These are phyloP conservation scores for Pleurotus cornucopiae DNA, from an alignment of 768 basidiomycete genomes.

Conservation along the genomic window DNA sequence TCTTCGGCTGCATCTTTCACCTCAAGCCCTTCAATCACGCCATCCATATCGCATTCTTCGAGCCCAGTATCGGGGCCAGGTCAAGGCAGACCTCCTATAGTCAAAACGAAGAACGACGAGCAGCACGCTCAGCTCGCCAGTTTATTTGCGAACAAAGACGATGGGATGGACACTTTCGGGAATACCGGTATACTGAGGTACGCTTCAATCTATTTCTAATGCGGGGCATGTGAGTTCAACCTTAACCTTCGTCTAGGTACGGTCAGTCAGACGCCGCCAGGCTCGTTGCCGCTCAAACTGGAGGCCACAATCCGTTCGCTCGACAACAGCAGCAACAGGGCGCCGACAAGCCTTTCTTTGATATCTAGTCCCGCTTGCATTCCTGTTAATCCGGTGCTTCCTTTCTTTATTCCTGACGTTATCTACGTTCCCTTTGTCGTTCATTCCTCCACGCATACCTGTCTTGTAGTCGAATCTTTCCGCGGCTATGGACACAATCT, in stretches of 20 bases:
- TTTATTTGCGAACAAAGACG: conserved; percentile 85
- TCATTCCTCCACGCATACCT: no score
- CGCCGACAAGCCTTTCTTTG: background rate
- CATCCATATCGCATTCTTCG: conserved; percentile 16
- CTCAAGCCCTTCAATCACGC: conserved; percentile 37
- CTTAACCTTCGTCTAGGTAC: conserved; percentile 15
- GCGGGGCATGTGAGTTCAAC: background rate
- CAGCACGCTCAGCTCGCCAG: conserved; percentile 73
- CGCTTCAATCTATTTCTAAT: conserved; percentile 18
- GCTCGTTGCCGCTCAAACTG: background rate
- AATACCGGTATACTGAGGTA: conserved; percentile 76
- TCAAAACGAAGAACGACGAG: conserved; percentile 41
- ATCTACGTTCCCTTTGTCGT: no score
- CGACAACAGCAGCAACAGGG: background rate
- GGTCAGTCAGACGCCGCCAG: background rate
- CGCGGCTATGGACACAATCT: no score
- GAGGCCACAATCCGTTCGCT: background rate
- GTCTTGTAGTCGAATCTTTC: no score
- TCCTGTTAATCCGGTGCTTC: no score
- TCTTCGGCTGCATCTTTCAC: conserved; percentile 43
- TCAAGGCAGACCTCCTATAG: background rate
- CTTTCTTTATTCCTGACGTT: no score
- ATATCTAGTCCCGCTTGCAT: background rate
- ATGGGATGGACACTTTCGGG: conserved; percentile 94
- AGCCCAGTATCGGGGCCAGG: conserved; percentile 2